Base-by-base conservation (phyloP, 1,284 basidiomycete genomes). In the Phellopilus nigrolimitatus region DNA sequence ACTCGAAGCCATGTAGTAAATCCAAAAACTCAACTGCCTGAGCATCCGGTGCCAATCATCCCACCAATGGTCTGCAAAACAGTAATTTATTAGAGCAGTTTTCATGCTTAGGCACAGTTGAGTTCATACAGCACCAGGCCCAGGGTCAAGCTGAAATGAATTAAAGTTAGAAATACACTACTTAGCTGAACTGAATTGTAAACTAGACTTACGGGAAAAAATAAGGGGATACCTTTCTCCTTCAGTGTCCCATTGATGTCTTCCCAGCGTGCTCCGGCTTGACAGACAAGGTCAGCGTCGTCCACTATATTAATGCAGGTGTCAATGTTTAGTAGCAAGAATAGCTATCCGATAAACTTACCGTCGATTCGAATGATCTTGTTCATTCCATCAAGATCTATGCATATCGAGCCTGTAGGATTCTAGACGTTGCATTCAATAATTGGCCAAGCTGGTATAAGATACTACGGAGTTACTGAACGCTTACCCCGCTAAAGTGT, bases 201-300 rank as follows among this genome's bases (percentile, higher is more conserved):
- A 37, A 28, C 31, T 8, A 38, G 28, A 59, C 75, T 60, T 61
- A 84, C 84, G 10, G 84, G 84, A 59, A 87, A 87, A 65, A 86
- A 87, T 6, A 86, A 64, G 0, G 82, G 77, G 49, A 84, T 81
- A 1, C 75, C 84, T 60, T 82, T 75, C 21, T 83, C 78, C 56
- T 79, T 80, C 17, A 97, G 74, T 7, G 78, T 72, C 17, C 73
- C 71, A 62, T 97, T 98, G 51, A 98, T 79, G 49, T 89, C 88
- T 63, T 95, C 91, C 91, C 93, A 97, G 31, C 82, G 77, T 27
- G 86, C 78, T 4, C 93, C 94, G 33, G 91, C 72, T 67, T 93
- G 90, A 53, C 86, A 88, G 8, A 80, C 73, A 34, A 90, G 72
- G 63, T 94, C 91, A 5, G 82, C 80, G 59, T 86, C 82, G 3